Evolutionary conservation across 768 basidiomycete species (phyloP), one percentile per base, ranked within the genome.

Genomic region (Rhodotorula graminis): DNA sequence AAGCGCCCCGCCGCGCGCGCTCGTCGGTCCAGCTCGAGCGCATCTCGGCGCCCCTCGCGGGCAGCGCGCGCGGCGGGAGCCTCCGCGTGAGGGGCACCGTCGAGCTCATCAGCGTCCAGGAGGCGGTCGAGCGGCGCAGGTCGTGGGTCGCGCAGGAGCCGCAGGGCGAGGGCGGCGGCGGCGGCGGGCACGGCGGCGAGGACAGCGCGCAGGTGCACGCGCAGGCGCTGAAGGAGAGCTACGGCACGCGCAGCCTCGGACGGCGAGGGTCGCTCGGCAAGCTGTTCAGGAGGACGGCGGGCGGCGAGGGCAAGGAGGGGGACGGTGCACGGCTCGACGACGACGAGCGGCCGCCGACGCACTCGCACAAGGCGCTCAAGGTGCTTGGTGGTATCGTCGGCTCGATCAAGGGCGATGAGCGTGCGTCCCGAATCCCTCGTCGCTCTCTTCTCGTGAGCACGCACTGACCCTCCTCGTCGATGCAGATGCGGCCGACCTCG

Each of bases 41-140:
- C 33, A 71, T 74, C 63, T 74, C 73, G 27, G n/a, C 56, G 21
- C 73, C 69, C 10, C 61, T 74, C 14, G 66, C 73, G 0, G 8
- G 66, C 6, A 23, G 29, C 2, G 19, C 65, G 3, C 27, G 61
- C 6, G 69, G 62, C 0, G 46, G 40, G 2, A 23, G 63, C 3
- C 29, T 69, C 21, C 25, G 63, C n/a, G 52, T 53, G 19, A 62
- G 58, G 44, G 40, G 10, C 21, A 55, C 52, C 21, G 16, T 33
- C 29, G 47, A 31, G n/a, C 33, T 55, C 53, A n/a, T 55, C 53
- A 16, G 53, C 53, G 53, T 55, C 11, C 27, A 29, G 11, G 53
- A 55, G 29, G 53, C 53, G 44, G 16, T 25, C 21, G 53, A 69
- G 67, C 23, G n/a, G 27, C 7, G 53, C 11, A 55, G 53, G 37